Percentiles rank a stretch among this genome's conserved stretches.
phyloP scores from a whole-genome alignment of 2,329 filamentous ascomycete genomes.

The Bertia moriformis region DNA sequence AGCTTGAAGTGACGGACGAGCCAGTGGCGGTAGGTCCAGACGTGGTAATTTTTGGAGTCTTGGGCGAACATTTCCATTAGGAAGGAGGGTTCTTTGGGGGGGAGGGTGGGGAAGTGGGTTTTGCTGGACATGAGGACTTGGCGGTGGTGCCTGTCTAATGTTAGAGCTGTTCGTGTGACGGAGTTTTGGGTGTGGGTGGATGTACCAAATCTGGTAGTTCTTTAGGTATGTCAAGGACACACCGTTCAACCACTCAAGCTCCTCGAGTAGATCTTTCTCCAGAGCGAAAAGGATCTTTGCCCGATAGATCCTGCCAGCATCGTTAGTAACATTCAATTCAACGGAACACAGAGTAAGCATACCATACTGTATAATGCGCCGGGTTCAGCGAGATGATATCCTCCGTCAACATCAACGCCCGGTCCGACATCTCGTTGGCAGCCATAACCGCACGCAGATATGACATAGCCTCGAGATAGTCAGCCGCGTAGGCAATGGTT shows the following conservation, averaged over 20 bases:
- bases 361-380: constrained; percentile 66
- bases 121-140: constrained; percentile 16
- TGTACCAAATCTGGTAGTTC: constrained; percentile 55
- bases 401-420: constrained; percentile 48
- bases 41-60: constrained; percentile 64
- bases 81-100: constrained; percentile 46
- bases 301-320: constrained; percentile 42
- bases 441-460: constrained; percentile 63
- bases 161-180: not conserved
- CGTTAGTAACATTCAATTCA: no score
- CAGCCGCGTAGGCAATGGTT: not conserved
- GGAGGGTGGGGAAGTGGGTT: constrained; percentile 30
- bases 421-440: constrained; percentile 47
- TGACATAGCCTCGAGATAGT: constrained; percentile 33
- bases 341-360: not conserved
- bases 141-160: constrained; percentile 21
- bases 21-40: constrained; percentile 57
- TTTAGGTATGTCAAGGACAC: constrained; percentile 53
- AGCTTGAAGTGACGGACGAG: constrained; percentile 31
- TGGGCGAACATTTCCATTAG: constrained; percentile 51
- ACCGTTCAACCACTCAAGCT: constrained; percentile 53
- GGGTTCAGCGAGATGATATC: constrained; percentile 60
- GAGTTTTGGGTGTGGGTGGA: not conserved
- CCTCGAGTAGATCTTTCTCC: constrained; percentile 28
- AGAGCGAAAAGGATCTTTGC: constrained; percentile 43